These are phyloP conservation scores for Phytophthora ramorum DNA, from an alignment of 352 stramenopile genomes.

Conservation along the genomic window DNA sequence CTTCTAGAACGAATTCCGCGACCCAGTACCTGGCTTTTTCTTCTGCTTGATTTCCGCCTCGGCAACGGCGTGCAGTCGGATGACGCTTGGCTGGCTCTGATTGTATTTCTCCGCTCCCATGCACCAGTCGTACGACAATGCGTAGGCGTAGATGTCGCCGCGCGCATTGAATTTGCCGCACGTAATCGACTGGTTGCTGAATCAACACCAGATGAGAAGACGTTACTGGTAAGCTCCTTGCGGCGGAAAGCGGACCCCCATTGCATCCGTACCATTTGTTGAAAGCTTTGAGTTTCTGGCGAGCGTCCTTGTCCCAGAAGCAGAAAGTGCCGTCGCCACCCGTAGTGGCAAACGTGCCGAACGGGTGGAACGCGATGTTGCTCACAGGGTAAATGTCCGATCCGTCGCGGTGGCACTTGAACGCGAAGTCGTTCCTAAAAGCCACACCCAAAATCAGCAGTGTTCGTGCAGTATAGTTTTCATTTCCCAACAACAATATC, in stretches of 20 bases:
- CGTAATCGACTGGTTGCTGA: conserved; percentile 90
- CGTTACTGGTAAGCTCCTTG: not conserved
- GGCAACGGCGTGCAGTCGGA: conserved; percentile 92
- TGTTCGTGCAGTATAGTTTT: conserved; percentile 6
- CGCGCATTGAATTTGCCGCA: conserved; percentile 93
- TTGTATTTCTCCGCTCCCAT: conserved; percentile 94
- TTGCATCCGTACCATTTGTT: conserved; percentile 61
- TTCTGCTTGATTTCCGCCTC: conserved; percentile 97
- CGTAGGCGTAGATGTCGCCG: conserved; percentile 96
- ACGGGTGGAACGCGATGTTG: conserved; percentile 91
- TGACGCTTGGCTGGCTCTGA: conserved; percentile 87
- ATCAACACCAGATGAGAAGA: conserved; percentile 10
- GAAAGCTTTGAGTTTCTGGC: conserved; percentile 95
- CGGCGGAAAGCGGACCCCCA: not conserved
- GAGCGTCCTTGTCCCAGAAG: conserved; percentile 99
- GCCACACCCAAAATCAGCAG: conserved; percentile 3
- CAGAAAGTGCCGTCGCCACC: conserved; percentile 96
- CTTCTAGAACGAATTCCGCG: conserved; percentile 55
- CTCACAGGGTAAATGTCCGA: conserved; percentile 91
- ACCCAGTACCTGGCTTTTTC: conserved; percentile 88
- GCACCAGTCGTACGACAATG: conserved; percentile 97
- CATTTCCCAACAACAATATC: not conserved
- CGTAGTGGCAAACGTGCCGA: conserved; percentile 96
- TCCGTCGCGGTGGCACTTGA: conserved; percentile 92
- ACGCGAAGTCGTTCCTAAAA: conserved; percentile 87